Evolutionary conservation across 495 filamentous ascomycete species (phyloP).

Genomic region (Elaphomyces granulatus): DNA sequence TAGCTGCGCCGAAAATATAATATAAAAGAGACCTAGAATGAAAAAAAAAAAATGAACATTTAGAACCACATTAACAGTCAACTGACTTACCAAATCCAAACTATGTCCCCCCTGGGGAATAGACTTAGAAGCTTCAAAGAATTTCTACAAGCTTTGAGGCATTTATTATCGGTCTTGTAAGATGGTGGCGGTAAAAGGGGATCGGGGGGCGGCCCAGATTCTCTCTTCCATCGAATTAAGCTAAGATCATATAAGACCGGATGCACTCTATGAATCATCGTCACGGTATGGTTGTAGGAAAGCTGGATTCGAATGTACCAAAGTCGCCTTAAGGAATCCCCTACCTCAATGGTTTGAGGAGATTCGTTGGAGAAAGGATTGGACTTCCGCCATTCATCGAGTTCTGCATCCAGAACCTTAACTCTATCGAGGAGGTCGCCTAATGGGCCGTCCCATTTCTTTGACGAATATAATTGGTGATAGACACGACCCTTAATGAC

Average conservation of each 20-base stretch:
- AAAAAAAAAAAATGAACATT: slow-evolving; percentile 12
- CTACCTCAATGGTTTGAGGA: slow-evolving; percentile 66
- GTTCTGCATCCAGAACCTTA: slow-evolving; percentile 69
- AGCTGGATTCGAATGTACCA: slow-evolving; percentile 83
- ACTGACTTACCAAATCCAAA: slow-evolving; percentile 72
- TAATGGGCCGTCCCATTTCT: slow-evolving; percentile 68
- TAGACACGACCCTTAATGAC: slow-evolving; percentile 88
- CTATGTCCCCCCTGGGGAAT: slow-evolving; percentile 83
- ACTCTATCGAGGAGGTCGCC: slow-evolving; percentile 78
- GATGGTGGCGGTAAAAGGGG: too few relatives aligned
- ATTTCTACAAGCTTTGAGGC: slow-evolving; percentile 75
- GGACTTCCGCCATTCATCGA: slow-evolving; percentile 79
- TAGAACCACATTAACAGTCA: background rate
- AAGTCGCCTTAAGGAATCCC: slow-evolving; percentile 70
- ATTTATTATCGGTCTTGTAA: slow-evolving; percentile 51
- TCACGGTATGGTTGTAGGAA: slow-evolving; percentile 88
- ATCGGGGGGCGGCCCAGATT: too few relatives aligned
- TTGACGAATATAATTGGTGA: slow-evolving; percentile 73
- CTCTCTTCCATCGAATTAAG: too few relatives aligned
- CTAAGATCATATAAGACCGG: slow-evolving; percentile 84
- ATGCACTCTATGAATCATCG: slow-evolving; percentile 92
- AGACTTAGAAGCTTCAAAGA: slow-evolving; percentile 85
- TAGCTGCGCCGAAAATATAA: slow-evolving; percentile 82
- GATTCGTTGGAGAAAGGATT: slow-evolving; percentile 62
- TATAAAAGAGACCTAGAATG: slow-evolving; percentile 70